Evolutionary conservation across 176 grass and related monocot species (phyloP).

Genomic region (Raddia guianensis): DNA sequence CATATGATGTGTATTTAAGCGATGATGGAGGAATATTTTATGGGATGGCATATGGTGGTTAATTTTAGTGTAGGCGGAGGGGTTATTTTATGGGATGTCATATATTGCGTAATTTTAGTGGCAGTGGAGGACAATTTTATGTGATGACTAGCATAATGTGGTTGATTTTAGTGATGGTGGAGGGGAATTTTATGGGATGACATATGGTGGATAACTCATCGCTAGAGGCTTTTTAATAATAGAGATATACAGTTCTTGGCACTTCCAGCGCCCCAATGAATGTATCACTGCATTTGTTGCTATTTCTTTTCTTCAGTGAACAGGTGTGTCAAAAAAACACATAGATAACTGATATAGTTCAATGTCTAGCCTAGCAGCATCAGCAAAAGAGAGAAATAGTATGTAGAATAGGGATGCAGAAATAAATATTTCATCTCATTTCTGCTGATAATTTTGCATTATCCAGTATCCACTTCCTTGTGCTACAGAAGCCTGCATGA

Average conservation of each 20-base stretch:
- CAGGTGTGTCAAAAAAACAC: slow-evolving; percentile 1
- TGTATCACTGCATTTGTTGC: neutral
- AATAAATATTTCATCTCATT: slow-evolving; percentile 36
- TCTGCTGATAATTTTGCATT: slow-evolving; percentile 19
- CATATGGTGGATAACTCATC: too few relatives aligned
- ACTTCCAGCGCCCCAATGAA: neutral
- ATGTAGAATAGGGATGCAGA: slow-evolving; percentile 4
- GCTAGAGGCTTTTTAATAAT: too few relatives aligned
- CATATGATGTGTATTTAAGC: too few relatives aligned
- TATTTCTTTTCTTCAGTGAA: slow-evolving; percentile 34
- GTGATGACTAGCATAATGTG: too few relatives aligned
- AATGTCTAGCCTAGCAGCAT: slow-evolving; percentile 17
- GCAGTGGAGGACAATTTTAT: too few relatives aligned
- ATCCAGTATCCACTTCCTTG: neutral
- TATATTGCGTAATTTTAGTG: too few relatives aligned
- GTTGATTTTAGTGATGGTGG: too few relatives aligned
- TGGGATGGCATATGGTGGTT: too few relatives aligned
- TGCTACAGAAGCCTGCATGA: neutral
- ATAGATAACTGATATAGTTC: slow-evolving; percentile 19
- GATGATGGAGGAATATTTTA: too few relatives aligned
- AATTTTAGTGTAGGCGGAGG: too few relatives aligned
- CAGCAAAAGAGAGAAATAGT: slow-evolving; percentile 23
- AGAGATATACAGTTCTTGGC: neutral
- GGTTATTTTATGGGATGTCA: too few relatives aligned
- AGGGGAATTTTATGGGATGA: too few relatives aligned